Percentiles rank a stretch among this genome's conserved stretches.
These are phyloP conservation scores for Lentinula edodes DNA, from an alignment of 768 basidiomycete species.

Conservation along the genomic window DNA sequence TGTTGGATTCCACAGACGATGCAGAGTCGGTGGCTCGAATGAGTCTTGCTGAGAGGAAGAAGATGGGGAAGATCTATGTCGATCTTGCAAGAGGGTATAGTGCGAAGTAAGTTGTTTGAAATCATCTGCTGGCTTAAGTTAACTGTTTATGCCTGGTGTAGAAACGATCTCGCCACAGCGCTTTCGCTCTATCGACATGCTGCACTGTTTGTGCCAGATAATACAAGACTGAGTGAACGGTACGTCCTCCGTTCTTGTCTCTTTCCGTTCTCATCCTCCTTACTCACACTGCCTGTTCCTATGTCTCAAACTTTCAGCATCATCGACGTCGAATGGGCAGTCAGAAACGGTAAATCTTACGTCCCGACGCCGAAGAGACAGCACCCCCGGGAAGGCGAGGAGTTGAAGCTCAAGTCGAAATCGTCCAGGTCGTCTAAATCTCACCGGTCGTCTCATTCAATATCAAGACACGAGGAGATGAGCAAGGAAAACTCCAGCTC, in stretches of 20 bases:
- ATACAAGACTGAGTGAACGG: slow-evolving; percentile 83
- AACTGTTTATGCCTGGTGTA: slow-evolving; percentile 17
- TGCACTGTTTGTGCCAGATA: slow-evolving; percentile 80
- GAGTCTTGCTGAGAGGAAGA: slow-evolving; percentile 69
- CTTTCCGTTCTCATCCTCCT: slow-evolving; percentile 12
- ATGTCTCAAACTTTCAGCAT: slow-evolving; percentile 42
- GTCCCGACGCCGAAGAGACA: slow-evolving; percentile 51
- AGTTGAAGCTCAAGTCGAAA: background rate
- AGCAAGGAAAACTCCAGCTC: background rate
- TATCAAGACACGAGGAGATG: background rate
- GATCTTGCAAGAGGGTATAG: slow-evolving; percentile 76
- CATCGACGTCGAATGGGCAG: slow-evolving; percentile 77
- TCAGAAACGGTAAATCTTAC: slow-evolving; percentile 56
- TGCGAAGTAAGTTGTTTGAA: slow-evolving; percentile 53
- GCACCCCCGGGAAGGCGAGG: slow-evolving; percentile 20
- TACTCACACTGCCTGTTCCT: slow-evolving; percentile 22
- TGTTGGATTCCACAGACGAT: background rate
- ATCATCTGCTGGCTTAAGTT: background rate
- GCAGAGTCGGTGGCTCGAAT: slow-evolving; percentile 28
- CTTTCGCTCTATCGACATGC: slow-evolving; percentile 81
- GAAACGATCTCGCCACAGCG: slow-evolving; percentile 77
- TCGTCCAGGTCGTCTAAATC: background rate
- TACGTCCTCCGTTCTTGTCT: slow-evolving; percentile 43
- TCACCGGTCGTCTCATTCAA: background rate
- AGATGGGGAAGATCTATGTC: slow-evolving; percentile 80